Percentiles rank a stretch among this genome's conserved stretches.
These are phyloP conservation scores for Syzygium malaccense DNA, from an alignment of 441 rosid species.

Conservation along the genomic window DNA sequence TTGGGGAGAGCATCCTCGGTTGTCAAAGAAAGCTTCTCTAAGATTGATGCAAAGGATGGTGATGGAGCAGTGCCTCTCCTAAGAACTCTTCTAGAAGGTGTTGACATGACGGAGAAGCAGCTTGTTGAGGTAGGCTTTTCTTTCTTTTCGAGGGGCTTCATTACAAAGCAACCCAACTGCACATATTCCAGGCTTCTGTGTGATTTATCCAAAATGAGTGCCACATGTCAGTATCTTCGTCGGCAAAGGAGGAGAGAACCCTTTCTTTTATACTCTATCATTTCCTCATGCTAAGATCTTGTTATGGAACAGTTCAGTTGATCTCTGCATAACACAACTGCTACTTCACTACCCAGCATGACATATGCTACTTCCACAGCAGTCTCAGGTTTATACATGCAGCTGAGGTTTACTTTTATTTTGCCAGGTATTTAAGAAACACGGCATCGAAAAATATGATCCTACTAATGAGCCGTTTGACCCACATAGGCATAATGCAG, in stretches of 20 bases:
- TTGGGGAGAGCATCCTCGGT: slow-evolving; percentile 86
- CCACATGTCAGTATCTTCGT: not conserved
- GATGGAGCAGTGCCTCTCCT: slow-evolving; percentile 59
- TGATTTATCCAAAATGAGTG: not conserved
- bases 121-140: slow-evolving; percentile 53
- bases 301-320: not conserved
- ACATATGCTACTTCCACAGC: not conserved
- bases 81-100: slow-evolving; percentile 82
- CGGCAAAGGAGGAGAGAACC: not conserved
- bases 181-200: not conserved
- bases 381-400: not conserved
- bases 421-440: slow-evolving; percentile 66
- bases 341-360: not conserved
- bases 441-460: slow-evolving; percentile 64
- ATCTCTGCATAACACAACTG: not conserved
- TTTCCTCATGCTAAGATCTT: not conserved
- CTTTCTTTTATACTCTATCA: not conserved
- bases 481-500: slow-evolving; percentile 84
- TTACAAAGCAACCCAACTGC: not conserved
- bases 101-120: slow-evolving; percentile 97
- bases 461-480: slow-evolving; percentile 80
- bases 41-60: slow-evolving; percentile 51
- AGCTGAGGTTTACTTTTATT: not conserved
- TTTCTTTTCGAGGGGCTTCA: not conserved
- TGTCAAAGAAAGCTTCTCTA: slow-evolving; percentile 70